Percentiles rank a stretch among this genome's conserved stretches.
Evolutionary conservation across 1,284 basidiomycete genomes (phyloP).

Genomic region (Pascua sp.): DNA sequence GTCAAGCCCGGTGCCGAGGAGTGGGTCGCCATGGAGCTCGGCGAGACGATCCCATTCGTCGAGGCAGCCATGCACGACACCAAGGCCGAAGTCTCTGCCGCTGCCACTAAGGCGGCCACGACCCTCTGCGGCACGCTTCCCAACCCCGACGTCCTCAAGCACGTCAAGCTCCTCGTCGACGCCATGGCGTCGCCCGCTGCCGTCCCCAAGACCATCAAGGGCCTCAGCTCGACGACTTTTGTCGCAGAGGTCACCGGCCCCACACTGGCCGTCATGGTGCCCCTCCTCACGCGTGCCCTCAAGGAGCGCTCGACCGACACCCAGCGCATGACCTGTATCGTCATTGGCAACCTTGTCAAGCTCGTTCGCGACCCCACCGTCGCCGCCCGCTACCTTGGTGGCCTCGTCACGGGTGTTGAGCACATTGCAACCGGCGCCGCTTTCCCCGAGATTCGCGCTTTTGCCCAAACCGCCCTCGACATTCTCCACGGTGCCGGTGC

Average conservation of each 20-base stretch:
- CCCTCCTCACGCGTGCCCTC: conserved; percentile 83
- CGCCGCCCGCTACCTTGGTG: conserved; percentile 83
- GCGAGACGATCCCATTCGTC: conserved; percentile 76
- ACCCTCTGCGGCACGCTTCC: conserved; percentile 86
- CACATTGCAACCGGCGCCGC: conserved; percentile 87
- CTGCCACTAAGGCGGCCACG: conserved; percentile 89
- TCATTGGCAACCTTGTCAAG: conserved; percentile 96
- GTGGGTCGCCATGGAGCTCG: conserved; percentile 80
- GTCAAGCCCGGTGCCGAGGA: conserved; percentile 68
- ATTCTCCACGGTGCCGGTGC: conserved; percentile 78
- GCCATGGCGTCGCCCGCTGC: conserved; percentile 84
- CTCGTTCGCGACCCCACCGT: conserved; percentile 89
- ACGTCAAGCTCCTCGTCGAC: conserved; percentile 86
- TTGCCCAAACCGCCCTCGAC: conserved; percentile 72
- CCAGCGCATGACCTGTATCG: conserved; percentile 75
- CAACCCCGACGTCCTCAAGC: conserved; percentile 88
- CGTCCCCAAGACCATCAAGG: conserved; percentile 92
- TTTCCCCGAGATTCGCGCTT: conserved; percentile 95
- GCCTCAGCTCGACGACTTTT: conserved; percentile 85
- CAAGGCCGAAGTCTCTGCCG: conserved; percentile 85
- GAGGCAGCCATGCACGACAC: conserved; percentile 96
- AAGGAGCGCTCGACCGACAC: conserved; percentile 97
- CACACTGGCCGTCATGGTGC: conserved; percentile 92
- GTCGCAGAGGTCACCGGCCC: conserved; percentile 96
- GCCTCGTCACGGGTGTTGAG: conserved; percentile 85